Evolutionary conservation across 345 rosid genomes (phyloP), one percentile per base, ranked within the genome.

Genomic region (Arabis alpina): DNA sequence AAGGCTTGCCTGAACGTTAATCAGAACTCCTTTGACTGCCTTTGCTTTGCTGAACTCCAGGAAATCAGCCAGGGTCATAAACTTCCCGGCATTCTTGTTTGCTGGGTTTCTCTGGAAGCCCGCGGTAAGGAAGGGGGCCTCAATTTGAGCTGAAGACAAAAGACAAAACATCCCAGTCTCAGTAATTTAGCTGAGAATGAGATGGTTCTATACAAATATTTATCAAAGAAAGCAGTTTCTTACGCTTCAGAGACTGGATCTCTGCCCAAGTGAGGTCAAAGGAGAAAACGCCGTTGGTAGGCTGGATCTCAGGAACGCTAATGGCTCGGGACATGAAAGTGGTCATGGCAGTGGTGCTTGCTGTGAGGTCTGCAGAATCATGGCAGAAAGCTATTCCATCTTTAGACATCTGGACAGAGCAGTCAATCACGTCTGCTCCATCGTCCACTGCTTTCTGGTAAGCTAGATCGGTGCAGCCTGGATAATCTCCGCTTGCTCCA

Each of bases 181-280:
- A 60, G 15, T 44, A 14, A 70, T 25, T 59, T 23, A 40, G 42
- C 5, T 56, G 8, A 51, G 39, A 59, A 30, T 36, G 4, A 42
- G 48, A 54, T 19, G 11, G 27, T 53, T 50, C 58, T 47, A 50
- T 14, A 60, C n/a, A 19, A 4, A 0, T 53, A 23, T 15, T 43
- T 40, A 37, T 24, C 40, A 19, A 40, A 36, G 10, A 8, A 34
- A 12, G 1, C 23, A 51, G 19, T 32, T 58, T 28, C 71, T 76
- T 82, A 93, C 97, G 89, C 70, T 88, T 85, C 63, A 89, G 72
- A 76, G 83, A 82, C 76, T 91, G 88, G 57, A 93, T 88, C 76
- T 93, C 97, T 4, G 73, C 79, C 98, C 97, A 93, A 1, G 91
- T 75, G 39, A 93, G 92, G 70, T 91, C 97, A 59, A 93, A 93